A percentile compares a stretch with the other conserved stretches of the same genome.
These are phyloP conservation scores for Plicaturopsis crispa DNA, from an alignment of 768 basidiomycete genomes.

Conservation along the genomic window DNA sequence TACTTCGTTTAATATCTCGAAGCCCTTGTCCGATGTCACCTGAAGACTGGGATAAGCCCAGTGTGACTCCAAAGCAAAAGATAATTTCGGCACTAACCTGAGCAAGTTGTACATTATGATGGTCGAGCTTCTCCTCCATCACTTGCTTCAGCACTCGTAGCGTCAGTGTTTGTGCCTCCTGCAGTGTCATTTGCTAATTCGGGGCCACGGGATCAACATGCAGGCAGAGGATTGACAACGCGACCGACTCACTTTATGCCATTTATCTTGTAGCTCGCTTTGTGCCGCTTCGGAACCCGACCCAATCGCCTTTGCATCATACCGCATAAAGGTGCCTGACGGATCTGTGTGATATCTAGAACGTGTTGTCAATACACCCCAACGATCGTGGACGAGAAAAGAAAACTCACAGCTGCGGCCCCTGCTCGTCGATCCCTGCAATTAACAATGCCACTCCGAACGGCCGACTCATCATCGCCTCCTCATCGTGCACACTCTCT, in stretches of 20 bases:
- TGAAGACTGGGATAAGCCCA: slow-evolving; percentile 18
- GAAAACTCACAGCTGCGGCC: slow-evolving; percentile 84
- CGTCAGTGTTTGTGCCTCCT: slow-evolving; percentile 81
- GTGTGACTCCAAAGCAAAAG: not conserved
- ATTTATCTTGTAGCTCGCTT: slow-evolving; percentile 93
- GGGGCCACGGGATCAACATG: slow-evolving; percentile 2
- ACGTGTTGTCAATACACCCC: not conserved
- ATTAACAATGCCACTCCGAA: slow-evolving; percentile 97
- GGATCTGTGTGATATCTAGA: slow-evolving; percentile 95
- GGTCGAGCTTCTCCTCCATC: slow-evolving; percentile 99
- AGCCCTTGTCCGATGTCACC: slow-evolving; percentile 83
- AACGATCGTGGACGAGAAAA: not conserved
- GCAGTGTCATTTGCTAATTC: slow-evolving; percentile 81
- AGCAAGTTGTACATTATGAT: slow-evolving; percentile 96
- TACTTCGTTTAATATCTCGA: slow-evolving; percentile 80
- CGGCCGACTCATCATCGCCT: slow-evolving; percentile 98
- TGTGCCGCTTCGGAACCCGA: slow-evolving; percentile 98
- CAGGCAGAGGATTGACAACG: not conserved
- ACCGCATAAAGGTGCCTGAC: slow-evolving; percentile 93
- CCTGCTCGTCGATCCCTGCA: slow-evolving; percentile 94
- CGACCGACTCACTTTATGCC: slow-evolving; percentile 74
- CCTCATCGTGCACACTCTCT: slow-evolving; percentile 98
- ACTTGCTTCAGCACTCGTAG: slow-evolving; percentile 94
- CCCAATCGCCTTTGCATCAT: slow-evolving; percentile 97
- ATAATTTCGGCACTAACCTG: slow-evolving; percentile 66